phyloP scores from a whole-genome alignment of 495 filamentous ascomycete genomes.

The Penicillium lagena region DNA sequence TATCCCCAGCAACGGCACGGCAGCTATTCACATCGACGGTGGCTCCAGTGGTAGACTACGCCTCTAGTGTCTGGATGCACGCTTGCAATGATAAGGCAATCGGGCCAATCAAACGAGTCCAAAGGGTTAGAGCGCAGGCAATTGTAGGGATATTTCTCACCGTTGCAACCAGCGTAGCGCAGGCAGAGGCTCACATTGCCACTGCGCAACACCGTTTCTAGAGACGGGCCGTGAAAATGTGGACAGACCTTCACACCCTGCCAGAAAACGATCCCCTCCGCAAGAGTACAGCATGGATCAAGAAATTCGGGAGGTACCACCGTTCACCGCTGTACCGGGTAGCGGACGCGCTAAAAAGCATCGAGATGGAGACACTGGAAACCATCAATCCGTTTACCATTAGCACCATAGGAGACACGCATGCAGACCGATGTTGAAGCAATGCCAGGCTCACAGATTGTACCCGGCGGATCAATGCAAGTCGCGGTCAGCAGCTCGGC shows the following conservation, averaged over 20 bases:
- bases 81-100: slow-evolving; percentile 11
- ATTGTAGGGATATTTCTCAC: slow-evolving; percentile 16
- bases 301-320: slow-evolving; percentile 10
- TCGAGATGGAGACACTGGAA: slow-evolving; percentile 11
- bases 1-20: slow-evolving; percentile 21
- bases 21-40: slow-evolving; percentile 24
- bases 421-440: slow-evolving; percentile 2
- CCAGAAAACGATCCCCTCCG: slow-evolving; percentile 18
- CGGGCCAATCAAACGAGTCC: slow-evolving; percentile 13
- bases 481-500: slow-evolving; percentile 4
- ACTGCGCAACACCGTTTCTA: slow-evolving; percentile 9
- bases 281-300: slow-evolving; percentile 6
- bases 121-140: slow-evolving; percentile 20
- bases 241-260: slow-evolving; percentile 15
- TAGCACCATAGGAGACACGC: slow-evolving; percentile 9
- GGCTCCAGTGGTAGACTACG: slow-evolving; percentile 25
- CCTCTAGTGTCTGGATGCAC: slow-evolving; percentile 27
- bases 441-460: background rate
- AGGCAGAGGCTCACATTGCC: slow-evolving; percentile 10
- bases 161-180: slow-evolving; percentile 5
- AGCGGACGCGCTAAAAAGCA: slow-evolving; percentile 7
- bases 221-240: slow-evolving; percentile 19
- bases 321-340: slow-evolving; percentile 5
- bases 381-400: slow-evolving; percentile 6
- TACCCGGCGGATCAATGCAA: slow-evolving; percentile 5